Evolutionary conservation across 257 asterid genomes (phyloP).

Genomic region (Striga asiatica): DNA sequence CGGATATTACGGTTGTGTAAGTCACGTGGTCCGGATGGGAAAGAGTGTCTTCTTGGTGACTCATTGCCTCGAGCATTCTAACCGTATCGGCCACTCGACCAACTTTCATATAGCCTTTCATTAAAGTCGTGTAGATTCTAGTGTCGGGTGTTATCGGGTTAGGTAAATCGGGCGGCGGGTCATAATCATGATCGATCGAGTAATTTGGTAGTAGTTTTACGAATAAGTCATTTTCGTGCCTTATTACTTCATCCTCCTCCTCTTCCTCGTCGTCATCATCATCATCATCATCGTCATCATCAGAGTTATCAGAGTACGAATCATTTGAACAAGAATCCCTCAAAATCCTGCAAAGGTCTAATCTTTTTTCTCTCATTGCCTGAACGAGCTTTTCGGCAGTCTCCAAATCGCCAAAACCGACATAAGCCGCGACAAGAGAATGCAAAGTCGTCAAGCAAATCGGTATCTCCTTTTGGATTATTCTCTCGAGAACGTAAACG

Average conservation of each 20-base stretch:
- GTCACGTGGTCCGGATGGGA: slow-evolving; percentile 90
- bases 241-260: background rate
- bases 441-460: slow-evolving; percentile 81
- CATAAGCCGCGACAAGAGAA: slow-evolving; percentile 87
- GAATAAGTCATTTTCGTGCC: slow-evolving; percentile 25
- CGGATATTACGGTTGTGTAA: slow-evolving; percentile 80
- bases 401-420: slow-evolving; percentile 81
- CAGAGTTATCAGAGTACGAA: slow-evolving; percentile 10
- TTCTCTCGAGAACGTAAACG: slow-evolving; percentile 71
- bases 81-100: slow-evolving; percentile 74
- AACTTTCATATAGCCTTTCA: slow-evolving; percentile 89
- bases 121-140: slow-evolving; percentile 80
- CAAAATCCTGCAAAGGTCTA: slow-evolving; percentile 64
- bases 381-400: slow-evolving; percentile 70
- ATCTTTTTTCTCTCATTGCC: slow-evolving; percentile 78
- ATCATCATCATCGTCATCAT: slow-evolving; percentile 5
- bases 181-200: slow-evolving; percentile 23
- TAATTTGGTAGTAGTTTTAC: slow-evolving; percentile 60
- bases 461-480: slow-evolving; percentile 37
- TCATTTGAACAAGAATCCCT: slow-evolving; percentile 36
- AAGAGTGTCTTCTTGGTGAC: slow-evolving; percentile 46
- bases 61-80: slow-evolving; percentile 94
- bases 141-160: slow-evolving; percentile 47
- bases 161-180: slow-evolving; percentile 60
- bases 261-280: slow-evolving; percentile 14